Base-by-base conservation (phyloP, 306 rosid species). In the Prosopis cineraria region DNA sequence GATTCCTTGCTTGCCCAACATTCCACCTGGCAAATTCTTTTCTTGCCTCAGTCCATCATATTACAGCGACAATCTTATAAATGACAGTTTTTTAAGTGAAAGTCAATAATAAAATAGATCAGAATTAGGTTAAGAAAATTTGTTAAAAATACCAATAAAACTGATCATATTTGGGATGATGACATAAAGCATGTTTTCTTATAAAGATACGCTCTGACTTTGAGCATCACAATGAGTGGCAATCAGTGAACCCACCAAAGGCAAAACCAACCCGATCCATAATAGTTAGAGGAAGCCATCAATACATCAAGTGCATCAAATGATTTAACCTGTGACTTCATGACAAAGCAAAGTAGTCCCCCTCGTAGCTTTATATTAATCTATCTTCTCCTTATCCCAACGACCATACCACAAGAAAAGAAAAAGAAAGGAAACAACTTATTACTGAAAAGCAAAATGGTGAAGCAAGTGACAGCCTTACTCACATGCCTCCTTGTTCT, bases 301-400 rank as follows among this genome's bases (percentile, higher is more conserved):
- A 80, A 34, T 50, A 10, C 74, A 64, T 55, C 36, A 43, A 75
- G 87, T 80, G 84, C 77, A 74, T 52, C 81, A 33, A 79, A 84
- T 87, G 72, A 89, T 85, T 84, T 36, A 75, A 76, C 68, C 63
- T 56, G 69, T 91, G 85, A 83, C 97, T 89, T 91, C 82, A 70
- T 33, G 77, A 41, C 85, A 86, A 89, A 89, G 97, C 92, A 91
- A 91, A 87, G 89, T 76, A 43, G 69, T 19, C 12, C 1, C 66
- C 73, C 34, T 14, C 17, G 10, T 31, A 17, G 41, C 80, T 63
- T 85, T 88, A 80, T 86, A 82, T 83, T 82, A 72, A 68, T 76
- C 44, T 60, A 50, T n/a, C 53, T 29, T 27, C 9, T 68, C 36
- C 36, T 27, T 25, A n/a, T 17, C 33, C 43, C 7, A 43, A 62